phyloP scores from a whole-genome alignment of 2,329 filamentous ascomycete species.

The Monosporascus ibericus region DNA sequence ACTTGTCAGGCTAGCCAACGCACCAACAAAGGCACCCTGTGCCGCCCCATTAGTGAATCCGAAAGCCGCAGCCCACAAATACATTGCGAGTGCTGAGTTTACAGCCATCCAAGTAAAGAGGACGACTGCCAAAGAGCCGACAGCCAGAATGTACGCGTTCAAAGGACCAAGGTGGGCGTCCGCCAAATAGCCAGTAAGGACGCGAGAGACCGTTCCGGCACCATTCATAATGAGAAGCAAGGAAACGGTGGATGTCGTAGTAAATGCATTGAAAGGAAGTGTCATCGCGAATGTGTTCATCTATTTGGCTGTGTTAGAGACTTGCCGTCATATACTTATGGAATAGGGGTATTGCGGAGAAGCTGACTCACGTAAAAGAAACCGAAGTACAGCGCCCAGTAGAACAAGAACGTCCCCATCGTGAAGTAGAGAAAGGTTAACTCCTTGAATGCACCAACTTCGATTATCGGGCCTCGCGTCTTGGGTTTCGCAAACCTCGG shows the following conservation, averaged over 20 bases:
- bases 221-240: constrained; percentile 53
- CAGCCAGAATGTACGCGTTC: constrained; percentile 47
- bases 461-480: constrained; percentile 38
- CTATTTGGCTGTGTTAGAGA: constrained; percentile 11
- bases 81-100: constrained; percentile 30
- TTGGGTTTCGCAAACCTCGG: constrained; percentile 39
- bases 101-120: constrained; percentile 53
- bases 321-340: constrained; percentile 1
- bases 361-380: constrained; percentile 38
- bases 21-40: constrained; percentile 35
- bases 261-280: constrained; percentile 34
- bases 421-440: constrained; percentile 35
- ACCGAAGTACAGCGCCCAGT: constrained; percentile 48
- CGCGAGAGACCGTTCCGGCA: constrained; percentile 48
- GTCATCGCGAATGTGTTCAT: constrained; percentile 24
- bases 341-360: neutral
- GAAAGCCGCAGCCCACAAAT: constrained; percentile 37
- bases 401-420: constrained; percentile 34
- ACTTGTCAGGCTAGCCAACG: constrained; percentile 35
- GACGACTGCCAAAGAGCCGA: constrained; percentile 37
- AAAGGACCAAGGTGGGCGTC: constrained; percentile 47
- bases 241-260: constrained; percentile 43
- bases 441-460: constrained; percentile 45
- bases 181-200: constrained; percentile 46
- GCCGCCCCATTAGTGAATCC: constrained; percentile 37